phyloP scores from a whole-genome alignment of 2,329 filamentous ascomycete genomes.

The Aotearoamyces nothofagi region DNA sequence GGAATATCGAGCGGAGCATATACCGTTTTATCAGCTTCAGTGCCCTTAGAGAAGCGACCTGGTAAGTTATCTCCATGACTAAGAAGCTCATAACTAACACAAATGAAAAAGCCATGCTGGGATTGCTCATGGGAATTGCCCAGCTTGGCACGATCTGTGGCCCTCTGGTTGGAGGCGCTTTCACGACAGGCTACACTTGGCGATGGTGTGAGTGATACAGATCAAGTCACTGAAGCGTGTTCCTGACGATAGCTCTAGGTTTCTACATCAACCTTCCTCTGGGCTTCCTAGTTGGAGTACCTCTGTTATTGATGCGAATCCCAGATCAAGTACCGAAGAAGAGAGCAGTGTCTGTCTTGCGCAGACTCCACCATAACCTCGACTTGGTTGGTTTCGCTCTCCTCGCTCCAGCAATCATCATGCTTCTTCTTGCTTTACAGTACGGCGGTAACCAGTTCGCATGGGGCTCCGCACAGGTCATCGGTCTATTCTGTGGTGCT shows the following conservation, averaged over 20 bases:
- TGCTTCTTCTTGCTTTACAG: conserved; percentile 17
- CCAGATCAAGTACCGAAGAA: too few species aligned
- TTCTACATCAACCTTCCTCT: conserved; percentile 27
- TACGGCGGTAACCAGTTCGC: conserved; percentile 15
- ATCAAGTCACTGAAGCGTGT: conserved; percentile 15
- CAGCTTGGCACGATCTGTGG: conserved; percentile 6
- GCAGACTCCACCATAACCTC: conserved; percentile 4
- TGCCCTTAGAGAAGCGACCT: conserved; percentile 7
- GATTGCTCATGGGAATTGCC: conserved; percentile 1
- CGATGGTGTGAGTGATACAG: too few species aligned
- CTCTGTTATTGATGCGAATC: conserved; percentile 22
- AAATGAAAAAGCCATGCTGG: not conserved
- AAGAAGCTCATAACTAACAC: too few species aligned
- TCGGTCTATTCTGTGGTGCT: conserved; percentile 6
- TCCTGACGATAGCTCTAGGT: not conserved
- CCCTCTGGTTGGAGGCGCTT: conserved; percentile 5
- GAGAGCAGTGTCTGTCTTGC: conserved; percentile 60
- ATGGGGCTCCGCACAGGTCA: conserved; percentile 9
- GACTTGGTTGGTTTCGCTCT: conserved; percentile 16
- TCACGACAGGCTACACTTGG: conserved; percentile 6
- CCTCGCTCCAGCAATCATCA: conserved; percentile 17
- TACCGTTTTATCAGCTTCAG: conserved; percentile 29
- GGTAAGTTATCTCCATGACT: conserved; percentile 2
- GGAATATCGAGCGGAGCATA: conserved; percentile 34
- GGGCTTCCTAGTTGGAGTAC: conserved; percentile 18